Percentiles rank a stretch among this genome's conserved stretches.
Evolutionary conservation across 345 rosid genomes (phyloP).

Genomic region (Brassica rapa): DNA sequence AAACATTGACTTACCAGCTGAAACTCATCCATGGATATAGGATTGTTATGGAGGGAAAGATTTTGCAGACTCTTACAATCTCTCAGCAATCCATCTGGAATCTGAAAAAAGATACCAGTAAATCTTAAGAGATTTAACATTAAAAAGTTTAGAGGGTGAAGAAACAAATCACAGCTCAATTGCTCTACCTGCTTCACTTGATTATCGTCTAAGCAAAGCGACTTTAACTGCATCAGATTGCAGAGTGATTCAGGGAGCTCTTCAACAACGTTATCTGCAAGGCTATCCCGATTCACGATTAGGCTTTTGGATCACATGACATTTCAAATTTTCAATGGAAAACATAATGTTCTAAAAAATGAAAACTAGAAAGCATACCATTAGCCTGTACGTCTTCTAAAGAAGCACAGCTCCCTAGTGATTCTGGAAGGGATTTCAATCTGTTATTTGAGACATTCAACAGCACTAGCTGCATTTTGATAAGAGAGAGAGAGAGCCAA

Average conservation of each 20-base stretch:
- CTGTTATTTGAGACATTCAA: slow-evolving; percentile 87
- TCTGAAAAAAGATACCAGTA: slow-evolving; percentile 48
- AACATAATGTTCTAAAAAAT: background rate
- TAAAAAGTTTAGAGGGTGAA: background rate
- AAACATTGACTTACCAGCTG: slow-evolving; percentile 62
- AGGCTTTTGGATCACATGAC: slow-evolving; percentile 1
- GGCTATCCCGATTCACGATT: slow-evolving; percentile 37
- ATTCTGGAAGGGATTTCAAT: slow-evolving; percentile 85
- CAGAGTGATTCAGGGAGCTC: slow-evolving; percentile 81
- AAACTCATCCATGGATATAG: slow-evolving; percentile 89
- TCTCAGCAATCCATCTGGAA: slow-evolving; percentile 68
- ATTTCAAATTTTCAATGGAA: background rate
- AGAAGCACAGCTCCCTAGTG: slow-evolving; percentile 91
- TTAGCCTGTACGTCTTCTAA: slow-evolving; percentile 90
- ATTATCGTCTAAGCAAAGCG: slow-evolving; percentile 72
- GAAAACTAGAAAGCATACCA: slow-evolving; percentile 49
- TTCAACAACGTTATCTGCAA: slow-evolving; percentile 80
- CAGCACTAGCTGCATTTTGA: slow-evolving; percentile 66
- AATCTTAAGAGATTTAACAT: background rate
- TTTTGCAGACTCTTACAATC: slow-evolving; percentile 90
- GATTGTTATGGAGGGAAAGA: slow-evolving; percentile 83
- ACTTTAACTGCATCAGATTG: slow-evolving; percentile 78
- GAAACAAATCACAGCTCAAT: background rate
- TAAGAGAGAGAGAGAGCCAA: background rate
- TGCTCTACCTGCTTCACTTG: slow-evolving; percentile 64